These are phyloP conservation scores for Rhytidhysteron rufulum DNA, from an alignment of 2,329 filamentous ascomycete species.

Conservation along the genomic window DNA sequence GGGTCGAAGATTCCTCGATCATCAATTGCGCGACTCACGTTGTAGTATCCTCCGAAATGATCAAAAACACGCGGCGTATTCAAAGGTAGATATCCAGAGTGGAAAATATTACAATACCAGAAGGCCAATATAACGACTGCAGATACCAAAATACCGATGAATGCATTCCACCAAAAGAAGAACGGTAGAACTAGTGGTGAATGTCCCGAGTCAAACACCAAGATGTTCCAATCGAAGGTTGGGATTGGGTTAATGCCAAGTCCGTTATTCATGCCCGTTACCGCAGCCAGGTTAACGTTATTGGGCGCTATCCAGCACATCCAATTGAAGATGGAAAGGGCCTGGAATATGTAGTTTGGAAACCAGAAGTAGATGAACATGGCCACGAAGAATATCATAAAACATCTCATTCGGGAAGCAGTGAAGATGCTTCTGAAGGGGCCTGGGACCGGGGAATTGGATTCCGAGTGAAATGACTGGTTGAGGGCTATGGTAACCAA, in stretches of 20 bases:
- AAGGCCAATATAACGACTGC: conserved; percentile 47
- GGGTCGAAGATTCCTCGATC: conserved; percentile 44
- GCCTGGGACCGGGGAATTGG: conserved; percentile 2
- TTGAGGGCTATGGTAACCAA: conserved; percentile 9
- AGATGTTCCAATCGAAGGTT: conserved; percentile 45
- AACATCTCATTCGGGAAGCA: conserved; percentile 33
- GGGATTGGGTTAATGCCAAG: conserved; percentile 42
- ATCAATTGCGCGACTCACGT: conserved; percentile 18
- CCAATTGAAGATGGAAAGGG: conserved; percentile 49
- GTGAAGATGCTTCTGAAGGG: conserved; percentile 6
- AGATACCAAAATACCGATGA: conserved; percentile 31
- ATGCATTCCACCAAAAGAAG: conserved; percentile 36
- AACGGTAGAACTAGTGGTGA: conserved; percentile 43
- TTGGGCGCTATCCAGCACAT: conserved; percentile 26
- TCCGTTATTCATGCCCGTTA: conserved; percentile 38
- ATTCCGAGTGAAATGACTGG: conserved; percentile 5
- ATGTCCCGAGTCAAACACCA: conserved; percentile 8
- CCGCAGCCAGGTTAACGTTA: conserved; percentile 23
- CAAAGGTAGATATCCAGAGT: conserved; percentile 4
- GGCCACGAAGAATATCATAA: conserved; percentile 39
- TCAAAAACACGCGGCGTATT: conserved; percentile 6
- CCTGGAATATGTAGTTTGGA: conserved; percentile 48
- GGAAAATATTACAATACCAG: conserved; percentile 5
- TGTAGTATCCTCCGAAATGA: conserved; percentile 4
- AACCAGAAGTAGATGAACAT: conserved; percentile 55